phyloP scores from a whole-genome alignment of 345 rosid genomes.

The Populus pruinosa region DNA sequence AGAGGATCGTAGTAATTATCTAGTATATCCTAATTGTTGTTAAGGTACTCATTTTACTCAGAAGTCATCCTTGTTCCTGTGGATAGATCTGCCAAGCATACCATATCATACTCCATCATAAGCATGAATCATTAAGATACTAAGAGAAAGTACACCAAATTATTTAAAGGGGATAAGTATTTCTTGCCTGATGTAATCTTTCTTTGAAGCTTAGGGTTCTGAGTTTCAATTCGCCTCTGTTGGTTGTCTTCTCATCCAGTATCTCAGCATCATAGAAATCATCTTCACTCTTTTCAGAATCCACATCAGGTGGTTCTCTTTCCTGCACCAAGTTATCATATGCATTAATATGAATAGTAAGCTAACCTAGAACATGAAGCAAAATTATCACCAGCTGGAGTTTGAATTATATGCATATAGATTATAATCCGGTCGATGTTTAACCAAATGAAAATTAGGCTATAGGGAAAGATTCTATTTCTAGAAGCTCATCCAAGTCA shows the following conservation, averaged over 20 bases:
- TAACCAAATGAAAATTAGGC: neutral
- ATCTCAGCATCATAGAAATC: constrained; percentile 70
- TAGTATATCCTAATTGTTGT: neutral
- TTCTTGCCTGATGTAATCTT: constrained; percentile 29
- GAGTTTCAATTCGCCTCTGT: constrained; percentile 69
- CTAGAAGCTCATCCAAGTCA: neutral
- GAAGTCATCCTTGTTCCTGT: constrained; percentile 3
- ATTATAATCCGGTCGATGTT: too few relatives aligned
- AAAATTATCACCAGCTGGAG: neutral
- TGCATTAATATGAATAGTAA: too few relatives aligned
- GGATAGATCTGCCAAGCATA: constrained; percentile 30
- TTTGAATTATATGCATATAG: neutral
- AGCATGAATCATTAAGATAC: neutral
- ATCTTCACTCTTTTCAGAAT: constrained; percentile 31
- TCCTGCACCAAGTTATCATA: constrained; percentile 33
- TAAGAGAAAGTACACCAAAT: neutral
- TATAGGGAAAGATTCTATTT: neutral
- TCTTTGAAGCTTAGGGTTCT: constrained; percentile 58
- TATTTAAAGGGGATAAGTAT: neutral
- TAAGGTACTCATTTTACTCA: neutral
- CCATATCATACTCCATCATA: constrained; percentile 2
- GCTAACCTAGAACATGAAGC: neutral
- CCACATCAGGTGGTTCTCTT: constrained; percentile 19
- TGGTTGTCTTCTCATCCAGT: constrained; percentile 71
- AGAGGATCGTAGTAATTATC: neutral